phyloP scores from a whole-genome alignment of 2,329 filamentous ascomycete species.

The Uncinocarpus reesii region DNA sequence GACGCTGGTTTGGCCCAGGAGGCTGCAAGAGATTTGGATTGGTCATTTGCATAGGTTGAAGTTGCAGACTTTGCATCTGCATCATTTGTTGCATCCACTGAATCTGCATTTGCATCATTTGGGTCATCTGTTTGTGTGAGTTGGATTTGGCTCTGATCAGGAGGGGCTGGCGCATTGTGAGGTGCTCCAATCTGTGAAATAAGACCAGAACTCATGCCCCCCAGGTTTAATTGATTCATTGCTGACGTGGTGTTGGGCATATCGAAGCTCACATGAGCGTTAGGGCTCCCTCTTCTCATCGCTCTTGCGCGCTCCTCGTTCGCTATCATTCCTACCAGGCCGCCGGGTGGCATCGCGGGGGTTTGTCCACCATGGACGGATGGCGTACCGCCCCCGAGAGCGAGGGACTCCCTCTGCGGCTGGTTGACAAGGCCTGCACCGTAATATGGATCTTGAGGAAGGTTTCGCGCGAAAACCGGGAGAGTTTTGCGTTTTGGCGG shows the following conservation, averaged over 20 bases:
- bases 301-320: conserved; percentile 71
- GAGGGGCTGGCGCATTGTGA: conserved; percentile 22
- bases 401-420: conserved; percentile 62
- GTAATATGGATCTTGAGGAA: conserved; percentile 77
- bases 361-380: conserved; percentile 33
- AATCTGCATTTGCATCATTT: conserved; percentile 91
- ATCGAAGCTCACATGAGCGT: conserved; percentile 39
- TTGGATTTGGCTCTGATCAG: conserved; percentile 65
- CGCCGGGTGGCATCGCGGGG: conserved; percentile 54
- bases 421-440: conserved; percentile 66
- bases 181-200: conserved; percentile 14
- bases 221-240: conserved; percentile 4
- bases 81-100: conserved; percentile 69
- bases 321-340: conserved; percentile 79
- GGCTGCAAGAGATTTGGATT: conserved; percentile 22
- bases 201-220: neutral
- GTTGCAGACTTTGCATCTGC: conserved; percentile 50
- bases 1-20: conserved; percentile 30
- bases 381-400: conserved; percentile 52
- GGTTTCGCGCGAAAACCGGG: conserved; percentile 69
- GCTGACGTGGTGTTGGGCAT: conserved; percentile 3
- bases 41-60: conserved; percentile 21
- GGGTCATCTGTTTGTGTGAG: conserved; percentile 74
- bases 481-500: conserved; percentile 45
- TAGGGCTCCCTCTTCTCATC: conserved; percentile 67